Base-by-base conservation (phyloP, 352 stramenopile species). In the Globisporangium recalcitrans region DNA sequence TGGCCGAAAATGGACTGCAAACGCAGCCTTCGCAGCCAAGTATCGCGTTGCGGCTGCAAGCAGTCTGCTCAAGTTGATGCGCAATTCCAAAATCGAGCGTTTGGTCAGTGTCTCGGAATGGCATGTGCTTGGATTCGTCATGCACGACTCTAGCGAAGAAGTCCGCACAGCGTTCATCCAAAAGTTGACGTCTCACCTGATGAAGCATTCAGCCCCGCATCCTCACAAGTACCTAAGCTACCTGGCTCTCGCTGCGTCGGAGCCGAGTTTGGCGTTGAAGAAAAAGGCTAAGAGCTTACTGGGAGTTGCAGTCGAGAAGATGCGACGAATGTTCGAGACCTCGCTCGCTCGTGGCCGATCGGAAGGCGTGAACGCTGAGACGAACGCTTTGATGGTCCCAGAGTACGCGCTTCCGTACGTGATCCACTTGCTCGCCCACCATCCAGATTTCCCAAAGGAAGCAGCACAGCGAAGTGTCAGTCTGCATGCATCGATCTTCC, bases 211-310 rank as follows among this genome's bases (percentile, higher is more conserved):
- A 8, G 68, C 81, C 13, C 72, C 77, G 13, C 67, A 88, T 60
- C 80, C 73, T 10, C 87, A 95, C 69, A 94, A 92, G 63, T 96
- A 93, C 52, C 36, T 93, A 36, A 87, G 78, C 40, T 92, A 88
- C 60, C 57, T 96, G 58, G 77, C 77, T 10, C 62, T 96, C 27
- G 78, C 80, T 34, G 83, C 77, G 8, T 84, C 73, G 7, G 87
- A 96, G 19, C 32, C 68, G 2, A 87, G 52, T 27, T 29, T 55
- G 3, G 56, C 56, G 19, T 40, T 93, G 24, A 93, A 92, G 60
- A 90, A 90, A 60, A 68, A 49, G 21, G 83, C 66, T 6, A 68
- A 70, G 10, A 75, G 56, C 8, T 42, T 93, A n/a, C 62, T 94
- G 9, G 72, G 61, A 24, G 62, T 75, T 24, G 75, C 80, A 5